These are phyloP conservation scores for Aegilops longissima DNA, from an alignment of 176 grass and related monocot genomes.

Conservation along the genomic window DNA sequence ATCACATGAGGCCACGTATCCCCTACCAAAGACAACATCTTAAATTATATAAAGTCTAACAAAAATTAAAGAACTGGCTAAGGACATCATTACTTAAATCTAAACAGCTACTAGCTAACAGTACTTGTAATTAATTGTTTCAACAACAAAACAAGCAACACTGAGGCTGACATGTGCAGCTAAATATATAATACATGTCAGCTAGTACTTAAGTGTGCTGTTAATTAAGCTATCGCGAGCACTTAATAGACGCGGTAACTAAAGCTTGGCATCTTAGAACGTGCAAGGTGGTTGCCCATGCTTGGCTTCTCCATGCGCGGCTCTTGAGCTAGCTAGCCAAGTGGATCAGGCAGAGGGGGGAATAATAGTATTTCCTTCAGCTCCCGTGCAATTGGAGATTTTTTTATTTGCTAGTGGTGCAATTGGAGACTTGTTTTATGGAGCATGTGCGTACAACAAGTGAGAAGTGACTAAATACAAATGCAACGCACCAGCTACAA, in stretches of 20 bases:
- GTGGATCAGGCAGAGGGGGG: not conserved
- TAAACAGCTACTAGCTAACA: not conserved
- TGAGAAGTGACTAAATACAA: not conserved
- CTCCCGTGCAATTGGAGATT: not conserved
- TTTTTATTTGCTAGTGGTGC: constrained; percentile 6
- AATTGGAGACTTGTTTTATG: not conserved
- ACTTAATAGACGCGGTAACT: constrained; percentile 44
- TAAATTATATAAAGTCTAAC: not conserved
- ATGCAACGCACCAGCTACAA: not conserved
- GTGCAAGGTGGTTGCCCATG: constrained; percentile 46
- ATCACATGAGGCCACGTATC: constrained; percentile 15
- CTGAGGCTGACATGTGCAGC: constrained; percentile 32
- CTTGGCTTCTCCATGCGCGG: constrained; percentile 26
- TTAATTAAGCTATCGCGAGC: constrained; percentile 44
- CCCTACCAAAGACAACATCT: not conserved
- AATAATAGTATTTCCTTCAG: not conserved
- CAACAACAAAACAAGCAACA: not conserved
- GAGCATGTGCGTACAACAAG: not conserved
- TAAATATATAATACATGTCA: not conserved
- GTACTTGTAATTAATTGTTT: not conserved
- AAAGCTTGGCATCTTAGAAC: constrained; percentile 63
- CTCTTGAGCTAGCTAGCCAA: not conserved
- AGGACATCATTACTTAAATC: not conserved
- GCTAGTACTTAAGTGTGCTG: constrained; percentile 19
- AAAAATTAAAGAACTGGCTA: not conserved